phyloP scores from a whole-genome alignment of 2,329 filamentous ascomycete species.

The Colletotrichum gloeosporioides region DNA sequence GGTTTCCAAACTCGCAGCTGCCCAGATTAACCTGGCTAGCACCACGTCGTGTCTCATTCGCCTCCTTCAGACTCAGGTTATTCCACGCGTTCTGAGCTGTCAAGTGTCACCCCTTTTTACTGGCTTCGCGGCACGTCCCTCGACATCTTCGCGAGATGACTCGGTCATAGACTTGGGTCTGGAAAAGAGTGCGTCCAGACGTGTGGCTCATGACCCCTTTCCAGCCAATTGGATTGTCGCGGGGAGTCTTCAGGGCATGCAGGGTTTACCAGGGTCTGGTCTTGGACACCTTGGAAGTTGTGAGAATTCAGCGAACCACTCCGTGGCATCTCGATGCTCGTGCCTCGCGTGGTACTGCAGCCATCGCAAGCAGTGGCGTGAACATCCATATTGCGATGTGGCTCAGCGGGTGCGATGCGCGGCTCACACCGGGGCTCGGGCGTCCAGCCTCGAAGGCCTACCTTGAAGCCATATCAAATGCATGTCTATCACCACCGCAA shows the following conservation, averaged over 20 bases:
- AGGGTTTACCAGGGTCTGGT: not conserved
- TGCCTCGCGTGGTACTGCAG: not conserved
- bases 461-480: not conserved
- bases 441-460: not conserved
- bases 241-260: not conserved
- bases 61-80: not conserved
- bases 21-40: not conserved
- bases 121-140: not conserved
- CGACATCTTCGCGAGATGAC: not conserved
- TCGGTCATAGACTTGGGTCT: not conserved
- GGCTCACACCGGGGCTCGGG: not conserved
- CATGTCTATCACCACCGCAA: not conserved
- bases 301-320: not conserved
- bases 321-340: not conserved
- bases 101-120: not conserved
- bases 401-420: not conserved
- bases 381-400: not conserved
- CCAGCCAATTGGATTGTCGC: not conserved
- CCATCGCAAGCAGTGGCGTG: constrained; percentile 5
- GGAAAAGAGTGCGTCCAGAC: not conserved
- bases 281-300: not conserved
- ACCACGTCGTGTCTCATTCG: not conserved
- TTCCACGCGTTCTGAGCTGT: not conserved
- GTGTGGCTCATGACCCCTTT: constrained; percentile 7
- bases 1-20: not conserved